Evolutionary conservation across 2,329 filamentous ascomycete species (phyloP), one percentile per base, ranked within the genome.

Genomic region (Venturiaceae sp.): DNA sequence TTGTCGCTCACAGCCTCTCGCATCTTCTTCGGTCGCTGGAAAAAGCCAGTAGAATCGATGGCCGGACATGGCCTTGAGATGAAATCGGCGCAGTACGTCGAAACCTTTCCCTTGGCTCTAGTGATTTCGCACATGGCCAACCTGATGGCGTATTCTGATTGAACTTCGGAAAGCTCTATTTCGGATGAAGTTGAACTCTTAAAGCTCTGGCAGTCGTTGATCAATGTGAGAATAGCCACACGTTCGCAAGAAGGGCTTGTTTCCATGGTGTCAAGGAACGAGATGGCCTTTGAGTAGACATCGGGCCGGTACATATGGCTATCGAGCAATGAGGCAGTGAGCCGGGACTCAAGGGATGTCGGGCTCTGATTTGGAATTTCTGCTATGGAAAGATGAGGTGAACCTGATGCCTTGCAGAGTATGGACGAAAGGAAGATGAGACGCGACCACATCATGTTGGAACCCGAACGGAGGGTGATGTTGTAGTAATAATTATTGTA

Each of bases 51-150:
- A 23, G 53, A 57, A 21, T 19, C 21, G n/a, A 13, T 44, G 19
- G 28, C 33, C 34, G 23, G 21, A 33, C 58, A 59, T 14, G 52
- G 54, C 21, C 30, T 50, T 16, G 54, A 39, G 13, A 60, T 8
- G 26, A 60, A 60, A n/a, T 33, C 54, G n/a, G 28, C 37, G 37
- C 58, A 60, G 13, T 30, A n/a, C n/a, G 34, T 63, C 55, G 54
- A 60, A 62, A 63, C 54, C 34, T 41, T 53, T 63, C 60, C 55
- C 65, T 69, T 5, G 58, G 81, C 79, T 21, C 77, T 78, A 11
- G 75, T 73, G 7, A 86, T 74, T 64, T 87, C 84, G 63, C 85
- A 88, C 8, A 85, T 73, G 11, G 85, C 83, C 16, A 87, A 73
- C 47, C 83, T 79, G 8, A 80, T 80, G 2, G 83, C 83, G 62